Evolutionary conservation across 257 asterid genomes (phyloP).

Genomic region (Solanum verrucosum): DNA sequence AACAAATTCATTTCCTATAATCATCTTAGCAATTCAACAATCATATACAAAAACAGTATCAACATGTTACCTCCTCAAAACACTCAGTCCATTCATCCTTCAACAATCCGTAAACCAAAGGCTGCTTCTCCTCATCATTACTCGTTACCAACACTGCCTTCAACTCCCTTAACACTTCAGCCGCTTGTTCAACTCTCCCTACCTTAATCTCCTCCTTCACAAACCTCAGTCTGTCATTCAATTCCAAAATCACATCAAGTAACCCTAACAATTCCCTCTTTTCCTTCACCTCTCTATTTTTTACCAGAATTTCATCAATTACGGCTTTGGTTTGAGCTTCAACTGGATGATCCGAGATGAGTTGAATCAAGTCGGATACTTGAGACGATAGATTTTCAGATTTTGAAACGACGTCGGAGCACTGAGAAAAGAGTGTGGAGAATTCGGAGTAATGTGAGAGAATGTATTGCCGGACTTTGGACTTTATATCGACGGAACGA

Average conservation of each 20-base stretch:
- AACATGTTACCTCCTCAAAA: constrained; percentile 57
- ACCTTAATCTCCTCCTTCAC: constrained; percentile 36
- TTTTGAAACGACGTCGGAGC: constrained; percentile 57
- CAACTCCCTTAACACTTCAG: constrained; percentile 52
- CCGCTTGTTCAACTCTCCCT: constrained; percentile 69
- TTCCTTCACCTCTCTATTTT: constrained; percentile 59
- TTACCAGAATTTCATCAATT: constrained; percentile 45
- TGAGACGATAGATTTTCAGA: constrained; percentile 40
- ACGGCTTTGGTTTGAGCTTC: constrained; percentile 43
- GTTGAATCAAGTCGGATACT: constrained; percentile 30
- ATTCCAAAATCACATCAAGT: constrained; percentile 50
- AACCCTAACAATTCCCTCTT: constrained; percentile 52
- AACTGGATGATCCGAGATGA: constrained; percentile 53
- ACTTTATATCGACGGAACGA: constrained; percentile 65
- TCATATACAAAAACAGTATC: not conserved
- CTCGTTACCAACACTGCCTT: constrained; percentile 55
- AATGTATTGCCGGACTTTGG: constrained; percentile 74
- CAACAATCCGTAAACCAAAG: constrained; percentile 48
- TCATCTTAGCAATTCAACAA: not conserved
- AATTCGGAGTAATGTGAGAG: constrained; percentile 68
- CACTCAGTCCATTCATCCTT: constrained; percentile 62
- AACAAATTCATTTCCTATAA: not conserved
- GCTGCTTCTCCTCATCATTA: constrained; percentile 40
- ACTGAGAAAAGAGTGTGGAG: constrained; percentile 64
- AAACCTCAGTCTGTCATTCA: constrained; percentile 31